These are phyloP conservation scores for Theileria annulata DNA, from an alignment of 169 alveolate genomes.

Conservation along the genomic window DNA sequence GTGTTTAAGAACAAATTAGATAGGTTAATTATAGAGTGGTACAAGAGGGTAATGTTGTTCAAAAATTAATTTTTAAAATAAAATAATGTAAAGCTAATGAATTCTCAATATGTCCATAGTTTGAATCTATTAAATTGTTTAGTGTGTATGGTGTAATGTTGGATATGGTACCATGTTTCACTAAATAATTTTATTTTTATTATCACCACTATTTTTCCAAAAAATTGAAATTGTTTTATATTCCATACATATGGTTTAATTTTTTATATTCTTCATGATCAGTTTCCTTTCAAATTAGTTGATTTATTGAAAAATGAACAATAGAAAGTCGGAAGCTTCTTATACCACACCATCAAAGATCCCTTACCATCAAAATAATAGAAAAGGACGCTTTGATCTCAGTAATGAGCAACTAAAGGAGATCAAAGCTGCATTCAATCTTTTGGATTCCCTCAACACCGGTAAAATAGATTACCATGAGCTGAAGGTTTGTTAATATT, in stretches of 20 bases:
- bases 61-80: not conserved
- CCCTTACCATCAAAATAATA: conserved; percentile 16
- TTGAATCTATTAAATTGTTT: not conserved
- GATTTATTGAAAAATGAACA: conserved; percentile 9
- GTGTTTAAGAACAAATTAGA: not conserved
- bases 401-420: conserved; percentile 83
- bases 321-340: conserved; percentile 29
- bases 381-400: conserved; percentile 68
- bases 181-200: not conserved
- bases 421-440: conserved; percentile 97
- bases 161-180: not conserved
- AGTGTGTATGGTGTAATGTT: conserved; percentile 25
- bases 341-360: conserved; percentile 29
- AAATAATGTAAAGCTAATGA: not conserved
- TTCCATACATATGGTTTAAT: not conserved
- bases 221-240: not conserved
- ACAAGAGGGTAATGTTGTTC: not conserved
- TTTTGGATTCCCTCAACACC: conserved; percentile 95
- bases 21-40: not conserved
- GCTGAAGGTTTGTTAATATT: conserved; percentile 83
- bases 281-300: not conserved
- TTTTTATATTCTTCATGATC: not conserved
- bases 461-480: conserved; percentile 96
- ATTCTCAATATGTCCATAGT: not conserved
- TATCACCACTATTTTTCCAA: not conserved